Evolutionary conservation across 1,284 basidiomycete species (phyloP).

Genomic region (Ganoderma lucidum): DNA sequence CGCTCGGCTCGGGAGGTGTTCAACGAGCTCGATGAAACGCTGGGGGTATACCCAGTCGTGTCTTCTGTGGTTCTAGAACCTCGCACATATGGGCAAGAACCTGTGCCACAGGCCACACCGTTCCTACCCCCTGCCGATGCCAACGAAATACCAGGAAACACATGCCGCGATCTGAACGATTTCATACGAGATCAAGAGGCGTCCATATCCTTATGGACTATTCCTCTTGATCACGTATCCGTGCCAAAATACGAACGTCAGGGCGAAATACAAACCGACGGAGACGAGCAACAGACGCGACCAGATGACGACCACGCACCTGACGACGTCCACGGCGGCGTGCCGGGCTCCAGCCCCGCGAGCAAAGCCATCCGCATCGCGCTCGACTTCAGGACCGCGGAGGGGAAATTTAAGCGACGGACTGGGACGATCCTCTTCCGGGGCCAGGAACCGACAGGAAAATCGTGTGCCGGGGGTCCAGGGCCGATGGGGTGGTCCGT

Average conservation of each 20-base stretch:
- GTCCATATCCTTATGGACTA: constrained; percentile 10
- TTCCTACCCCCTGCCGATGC: background rate
- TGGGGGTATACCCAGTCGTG: constrained; percentile 8
- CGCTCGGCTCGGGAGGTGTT: background rate
- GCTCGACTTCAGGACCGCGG: constrained; percentile 5
- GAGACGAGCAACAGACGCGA: background rate
- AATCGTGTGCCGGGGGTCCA: background rate
- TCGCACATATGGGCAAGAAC: background rate
- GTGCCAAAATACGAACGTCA: background rate
- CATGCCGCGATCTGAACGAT: background rate
- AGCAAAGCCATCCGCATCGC: constrained; percentile 12
- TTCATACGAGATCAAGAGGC: background rate
- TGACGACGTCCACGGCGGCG: background rate
- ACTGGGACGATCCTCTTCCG: constrained; percentile 6
- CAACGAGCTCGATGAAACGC: constrained; percentile 2
- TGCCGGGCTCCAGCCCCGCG: background rate
- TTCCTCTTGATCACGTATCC: constrained; percentile 4
- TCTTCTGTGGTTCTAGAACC: no score
- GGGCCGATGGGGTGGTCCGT: background rate
- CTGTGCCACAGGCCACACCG: background rate
- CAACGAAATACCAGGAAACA: background rate
- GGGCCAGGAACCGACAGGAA: background rate
- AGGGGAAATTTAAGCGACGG: background rate
- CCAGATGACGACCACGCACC: background rate
- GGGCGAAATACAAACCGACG: background rate